These are phyloP conservation scores for Phlebopus sp. DNA, from an alignment of 1,284 basidiomycete genomes.

Conservation along the genomic window DNA sequence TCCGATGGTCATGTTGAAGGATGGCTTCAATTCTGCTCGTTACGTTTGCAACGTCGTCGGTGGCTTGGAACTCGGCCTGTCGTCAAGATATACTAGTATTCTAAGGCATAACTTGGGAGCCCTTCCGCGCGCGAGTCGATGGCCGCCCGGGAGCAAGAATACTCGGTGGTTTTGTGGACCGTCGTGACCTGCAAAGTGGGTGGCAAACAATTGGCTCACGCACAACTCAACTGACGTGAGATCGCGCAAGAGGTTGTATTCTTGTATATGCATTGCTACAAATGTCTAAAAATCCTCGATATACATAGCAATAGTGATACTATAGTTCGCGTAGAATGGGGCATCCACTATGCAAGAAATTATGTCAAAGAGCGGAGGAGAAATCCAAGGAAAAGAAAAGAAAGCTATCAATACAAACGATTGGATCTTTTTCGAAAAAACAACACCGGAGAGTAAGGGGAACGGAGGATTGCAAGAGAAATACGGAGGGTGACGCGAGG, in stretches of 20 bases:
- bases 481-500: background rate
- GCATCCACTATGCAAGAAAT: slow-evolving; percentile 15
- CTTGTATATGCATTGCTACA: slow-evolving; percentile 17
- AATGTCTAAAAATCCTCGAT: slow-evolving; percentile 16
- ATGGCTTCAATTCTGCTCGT: too few relatives aligned
- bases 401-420: slow-evolving; percentile 30
- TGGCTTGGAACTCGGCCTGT: too few relatives aligned
- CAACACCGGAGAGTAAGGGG: background rate
- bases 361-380: slow-evolving; percentile 1
- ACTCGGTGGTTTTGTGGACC: too few relatives aligned
- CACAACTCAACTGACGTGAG: too few relatives aligned
- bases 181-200: too few relatives aligned
- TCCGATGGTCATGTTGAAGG: slow-evolving; percentile 1
- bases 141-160: too few relatives aligned
- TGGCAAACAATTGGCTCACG: too few relatives aligned
- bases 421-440: background rate
- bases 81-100: too few relatives aligned
- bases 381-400: background rate
- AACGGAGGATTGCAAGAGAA: background rate
- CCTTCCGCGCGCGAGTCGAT: too few relatives aligned
- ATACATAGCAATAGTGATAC: slow-evolving; percentile 26
- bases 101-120: too few relatives aligned
- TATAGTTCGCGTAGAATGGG: slow-evolving; percentile 8
- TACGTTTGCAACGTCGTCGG: too few relatives aligned
- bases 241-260: background rate